Evolutionary conservation across 768 basidiomycete genomes (phyloP), one percentile per base, ranked within the genome.

Genomic region (Podaxis mareebaensis): DNA sequence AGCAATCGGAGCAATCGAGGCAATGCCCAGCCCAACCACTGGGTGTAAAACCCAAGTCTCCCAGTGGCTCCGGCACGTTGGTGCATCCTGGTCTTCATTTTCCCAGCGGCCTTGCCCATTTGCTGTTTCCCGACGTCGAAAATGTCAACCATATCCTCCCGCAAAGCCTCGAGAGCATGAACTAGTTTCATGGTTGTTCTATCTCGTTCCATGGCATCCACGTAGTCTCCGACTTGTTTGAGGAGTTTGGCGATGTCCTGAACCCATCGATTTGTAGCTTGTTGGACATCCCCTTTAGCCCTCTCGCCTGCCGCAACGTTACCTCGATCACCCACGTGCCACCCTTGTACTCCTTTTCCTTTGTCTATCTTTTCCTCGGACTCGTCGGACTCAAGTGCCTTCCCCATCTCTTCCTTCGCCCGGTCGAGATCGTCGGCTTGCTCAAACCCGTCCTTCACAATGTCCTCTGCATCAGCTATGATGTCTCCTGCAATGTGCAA

Each of bases 21-120:
- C 4, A 79, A 51, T 1, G 73, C 64, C 76, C 77, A 80, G 10
- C 68, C 74, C 3, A 77, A 52, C 69, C 65, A 75, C 36, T 67
- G 72, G 63, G 66, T 70, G 60, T 60, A 49, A 17, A 33, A 17
- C 20, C 44, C 40, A 13, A 74, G 52, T 59, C 69, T 67, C 24
- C 61, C 61, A 65, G 53, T 65, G 63, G 62, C 49, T 52, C 51
- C 28, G 8, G 55, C 39, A 24, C 22, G 39, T 8, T 26, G 39
- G 12, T 44, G 56, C 68, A 49, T 46, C 61, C 54, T 26, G 67
- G 54, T 53, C 44, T 49, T 8, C 52, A 52, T 5, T 39, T 58
- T 42, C 48, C 56, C 38, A 22, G 59, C 36, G 44, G 55, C 54
- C 44, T 49, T 7, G 58, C 46, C 5, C 58, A 55, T 52, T 58